Conservation (phyloP, 129 eudicot genomes). For the Helichrysum umbraculigerum region DNA sequence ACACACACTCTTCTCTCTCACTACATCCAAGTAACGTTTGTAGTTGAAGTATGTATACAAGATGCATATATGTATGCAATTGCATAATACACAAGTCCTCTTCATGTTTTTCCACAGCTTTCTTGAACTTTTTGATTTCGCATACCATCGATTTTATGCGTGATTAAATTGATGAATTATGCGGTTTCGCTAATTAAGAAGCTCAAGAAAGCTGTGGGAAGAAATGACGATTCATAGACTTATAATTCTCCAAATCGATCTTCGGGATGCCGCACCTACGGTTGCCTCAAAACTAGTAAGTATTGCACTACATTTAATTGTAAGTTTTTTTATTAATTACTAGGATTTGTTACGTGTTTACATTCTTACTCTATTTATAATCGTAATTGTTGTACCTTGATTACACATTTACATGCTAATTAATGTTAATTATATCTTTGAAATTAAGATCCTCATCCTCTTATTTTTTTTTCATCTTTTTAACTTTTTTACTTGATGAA, state of each 20-base stretch:
- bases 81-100: conserved; percentile 29
- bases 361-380: not conserved
- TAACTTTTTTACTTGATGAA: too few species aligned
- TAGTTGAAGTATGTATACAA: not conserved
- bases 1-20: not conserved
- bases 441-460: too few species aligned
- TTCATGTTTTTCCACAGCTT: conserved; percentile 92
- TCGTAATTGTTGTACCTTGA: not conserved
- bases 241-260: not conserved
- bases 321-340: too few species aligned
- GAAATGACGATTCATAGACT: conserved; percentile 39
- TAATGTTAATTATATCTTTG: too few species aligned
- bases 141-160: not conserved
- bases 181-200: conserved; percentile 23
- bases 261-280: too few species aligned
- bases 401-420: too few species aligned
- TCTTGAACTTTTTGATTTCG: conserved; percentile 67
- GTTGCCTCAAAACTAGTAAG: not conserved
- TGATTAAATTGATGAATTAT: not conserved
- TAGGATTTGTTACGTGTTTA: too few species aligned
- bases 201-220: conserved; percentile 59
- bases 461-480: too few species aligned
- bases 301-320: too few species aligned
- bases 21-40: not conserved
- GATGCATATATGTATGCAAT: not conserved